These are phyloP conservation scores for Thalassia testudinum DNA, from an alignment of 116 monocot genomes.

Conservation along the genomic window DNA sequence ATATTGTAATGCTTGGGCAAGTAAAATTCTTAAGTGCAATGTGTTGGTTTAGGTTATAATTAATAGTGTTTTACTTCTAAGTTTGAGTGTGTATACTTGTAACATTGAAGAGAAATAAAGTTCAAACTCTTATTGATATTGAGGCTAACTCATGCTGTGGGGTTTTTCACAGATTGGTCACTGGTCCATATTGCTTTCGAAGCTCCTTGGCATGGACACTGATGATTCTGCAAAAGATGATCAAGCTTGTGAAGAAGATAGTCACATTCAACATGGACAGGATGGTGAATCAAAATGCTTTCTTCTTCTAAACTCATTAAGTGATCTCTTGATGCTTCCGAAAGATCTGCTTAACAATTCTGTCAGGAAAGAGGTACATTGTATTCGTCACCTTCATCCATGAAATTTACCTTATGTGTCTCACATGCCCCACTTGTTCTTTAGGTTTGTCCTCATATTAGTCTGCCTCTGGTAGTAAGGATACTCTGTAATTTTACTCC, in stretches of 20 bases:
- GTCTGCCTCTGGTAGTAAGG: slow-evolving; percentile 47
- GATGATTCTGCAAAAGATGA: slow-evolving; percentile 28
- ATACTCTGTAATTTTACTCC: slow-evolving; percentile 90
- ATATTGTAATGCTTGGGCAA: no score
- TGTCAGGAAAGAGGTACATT: slow-evolving; percentile 85
- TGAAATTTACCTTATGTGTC: neutral
- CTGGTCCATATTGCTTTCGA: slow-evolving; percentile 73
- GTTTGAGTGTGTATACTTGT: no score
- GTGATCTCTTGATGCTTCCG: slow-evolving; percentile 92
- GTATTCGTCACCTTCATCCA: neutral
- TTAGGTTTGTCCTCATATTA: slow-evolving; percentile 77
- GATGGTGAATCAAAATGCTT: slow-evolving; percentile 37
- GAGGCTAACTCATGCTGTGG: no score
- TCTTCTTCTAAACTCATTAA: slow-evolving; percentile 62
- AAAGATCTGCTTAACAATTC: slow-evolving; percentile 75
- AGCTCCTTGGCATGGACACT: slow-evolving; percentile 52
- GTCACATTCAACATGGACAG: slow-evolving; percentile 11
- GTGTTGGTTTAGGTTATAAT: no score
- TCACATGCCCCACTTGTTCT: neutral
- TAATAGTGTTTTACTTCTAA: no score
- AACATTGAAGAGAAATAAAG: no score
- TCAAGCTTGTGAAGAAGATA: slow-evolving; percentile 12
- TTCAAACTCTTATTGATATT: no score
- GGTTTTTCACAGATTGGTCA: slow-evolving; percentile 80
- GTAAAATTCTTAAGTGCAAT: no score